Evolutionary conservation across 192 early-diverging fungal species (phyloP).

Genomic region (Mortierella hygrophila): DNA sequence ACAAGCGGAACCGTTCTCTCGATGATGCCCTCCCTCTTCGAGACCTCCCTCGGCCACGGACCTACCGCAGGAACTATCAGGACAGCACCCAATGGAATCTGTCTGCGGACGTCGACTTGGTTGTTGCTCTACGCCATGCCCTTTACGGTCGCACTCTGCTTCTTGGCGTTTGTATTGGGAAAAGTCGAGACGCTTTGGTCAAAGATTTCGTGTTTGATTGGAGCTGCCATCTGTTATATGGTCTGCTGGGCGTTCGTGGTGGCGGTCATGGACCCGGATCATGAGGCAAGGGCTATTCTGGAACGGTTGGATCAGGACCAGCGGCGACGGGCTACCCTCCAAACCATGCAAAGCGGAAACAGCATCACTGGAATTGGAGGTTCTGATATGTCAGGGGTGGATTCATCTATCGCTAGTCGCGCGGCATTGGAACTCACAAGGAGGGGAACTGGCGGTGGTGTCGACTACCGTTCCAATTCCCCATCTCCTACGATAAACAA

Average conservation of each 20-base stretch:
- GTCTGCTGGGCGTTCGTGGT: constrained; percentile 47
- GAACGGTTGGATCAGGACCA: constrained; percentile 8
- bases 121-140: constrained; percentile 45
- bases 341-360: background rate
- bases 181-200: constrained; percentile 49
- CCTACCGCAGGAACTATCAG: constrained; percentile 30
- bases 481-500: background rate
- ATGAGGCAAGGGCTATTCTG: constrained; percentile 32
- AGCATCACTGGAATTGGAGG: background rate
- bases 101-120: constrained; percentile 40
- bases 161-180: constrained; percentile 39
- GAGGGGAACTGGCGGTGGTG: background rate
- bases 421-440: background rate
- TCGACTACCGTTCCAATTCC: background rate
- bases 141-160: constrained; percentile 34
- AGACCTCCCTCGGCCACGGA: constrained; percentile 32
- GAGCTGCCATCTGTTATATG: constrained; percentile 49
- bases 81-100: constrained; percentile 29
- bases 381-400: background rate
- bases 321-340: background rate
- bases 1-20: constrained; percentile 49
- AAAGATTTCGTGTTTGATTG: constrained; percentile 46
- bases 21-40: constrained; percentile 52
- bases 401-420: background rate
- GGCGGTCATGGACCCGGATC: constrained; percentile 33